These are phyloP conservation scores for Metschnikowia cubensis DNA, from an alignment of 805 yeast species.

Conservation along the genomic window DNA sequence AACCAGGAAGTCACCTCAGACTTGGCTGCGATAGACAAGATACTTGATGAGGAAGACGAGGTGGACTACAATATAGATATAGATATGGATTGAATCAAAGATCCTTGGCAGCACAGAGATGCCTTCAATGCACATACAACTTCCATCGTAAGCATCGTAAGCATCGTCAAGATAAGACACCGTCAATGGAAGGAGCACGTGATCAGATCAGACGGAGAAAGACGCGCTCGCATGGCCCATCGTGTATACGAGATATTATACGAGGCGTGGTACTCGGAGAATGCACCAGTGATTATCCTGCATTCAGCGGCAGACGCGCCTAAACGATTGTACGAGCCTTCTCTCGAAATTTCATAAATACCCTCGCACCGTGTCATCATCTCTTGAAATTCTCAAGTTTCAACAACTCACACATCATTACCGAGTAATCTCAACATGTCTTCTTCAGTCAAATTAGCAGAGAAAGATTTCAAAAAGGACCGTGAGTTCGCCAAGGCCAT, in stretches of 20 bases:
- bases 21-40: constrained; percentile 30
- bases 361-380: background rate
- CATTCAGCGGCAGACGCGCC: constrained; percentile 3
- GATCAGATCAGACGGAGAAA: background rate
- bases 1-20: constrained; percentile 8
- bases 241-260: background rate
- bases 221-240: background rate
- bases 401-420: constrained; percentile 13
- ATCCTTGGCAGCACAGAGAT: background rate
- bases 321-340: constrained; percentile 18
- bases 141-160: no score
- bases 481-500: constrained; percentile 75
- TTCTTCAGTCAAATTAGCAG: constrained; percentile 29
- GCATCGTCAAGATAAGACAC: no score
- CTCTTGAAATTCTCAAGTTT: constrained; percentile 9
- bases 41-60: constrained; percentile 36
- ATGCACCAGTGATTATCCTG: background rate
- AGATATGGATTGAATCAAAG: constrained; percentile 8
- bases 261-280: background rate
- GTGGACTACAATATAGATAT: constrained; percentile 35
- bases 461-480: constrained; percentile 56
- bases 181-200: background rate
- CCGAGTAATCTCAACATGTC: constrained; percentile 13
- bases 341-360: constrained; percentile 4
- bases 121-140: background rate